phyloP scores from a whole-genome alignment of 2,329 filamentous ascomycete species.

The Sporothrix mexicana region DNA sequence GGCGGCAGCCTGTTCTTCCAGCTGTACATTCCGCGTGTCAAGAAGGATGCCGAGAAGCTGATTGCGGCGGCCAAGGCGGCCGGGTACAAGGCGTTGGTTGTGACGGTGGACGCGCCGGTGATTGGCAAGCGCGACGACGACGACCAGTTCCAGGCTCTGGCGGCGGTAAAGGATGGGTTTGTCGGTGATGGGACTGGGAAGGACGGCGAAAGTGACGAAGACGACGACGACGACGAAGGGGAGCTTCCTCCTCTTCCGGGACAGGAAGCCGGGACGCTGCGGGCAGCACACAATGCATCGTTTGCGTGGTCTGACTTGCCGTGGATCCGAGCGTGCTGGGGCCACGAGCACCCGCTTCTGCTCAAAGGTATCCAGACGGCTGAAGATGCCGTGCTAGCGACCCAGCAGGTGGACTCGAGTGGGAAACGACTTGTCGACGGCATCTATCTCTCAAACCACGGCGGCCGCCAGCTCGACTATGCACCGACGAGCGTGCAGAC shows the following conservation, averaged over 20 bases:
- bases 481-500: constrained; percentile 52
- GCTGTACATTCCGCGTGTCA: constrained; percentile 33
- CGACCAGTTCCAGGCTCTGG: constrained; percentile 24
- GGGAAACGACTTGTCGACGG: constrained; percentile 47
- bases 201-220: too few relatives aligned
- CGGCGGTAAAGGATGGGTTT: neutral
- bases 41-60: constrained; percentile 11
- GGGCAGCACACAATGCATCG: constrained; percentile 19
- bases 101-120: constrained; percentile 34
- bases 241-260: constrained; percentile 28
- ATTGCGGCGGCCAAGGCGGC: constrained; percentile 33
- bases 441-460: constrained; percentile 58
- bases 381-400: constrained; percentile 47
- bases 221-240: neutral
- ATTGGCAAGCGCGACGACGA: constrained; percentile 34
- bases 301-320: constrained; percentile 62
- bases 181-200: too few relatives aligned
- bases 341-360: constrained; percentile 50
- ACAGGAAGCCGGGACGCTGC: constrained; percentile 15
- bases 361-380: constrained; percentile 46
- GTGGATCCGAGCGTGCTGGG: constrained; percentile 63
- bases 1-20: constrained; percentile 33
- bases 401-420: constrained; percentile 41
- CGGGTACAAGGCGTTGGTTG: constrained; percentile 31
- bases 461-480: constrained; percentile 57